Conservation (phyloP, 1,284 basidiomycete species). For the Cutaneotrichosporon mucoides region DNA sequence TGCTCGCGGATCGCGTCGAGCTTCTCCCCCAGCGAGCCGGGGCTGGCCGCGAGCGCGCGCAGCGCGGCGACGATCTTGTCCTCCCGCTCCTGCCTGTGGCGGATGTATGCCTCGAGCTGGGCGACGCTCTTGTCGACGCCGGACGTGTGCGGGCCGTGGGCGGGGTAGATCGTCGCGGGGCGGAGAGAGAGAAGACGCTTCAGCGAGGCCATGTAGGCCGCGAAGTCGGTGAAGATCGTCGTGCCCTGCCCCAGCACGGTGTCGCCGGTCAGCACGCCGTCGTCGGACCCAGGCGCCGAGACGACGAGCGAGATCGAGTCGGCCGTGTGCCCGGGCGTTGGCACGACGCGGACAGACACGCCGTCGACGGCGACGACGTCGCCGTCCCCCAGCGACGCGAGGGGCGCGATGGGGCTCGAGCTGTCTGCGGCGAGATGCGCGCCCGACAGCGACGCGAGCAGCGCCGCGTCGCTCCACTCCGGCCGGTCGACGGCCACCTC, state of each 20-base stretch:
- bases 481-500: conserved; percentile 11
- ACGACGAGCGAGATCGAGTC: conserved; percentile 77
- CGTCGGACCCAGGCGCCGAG: conserved; percentile 48
- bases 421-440: neutral
- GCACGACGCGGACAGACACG: conserved; percentile 60
- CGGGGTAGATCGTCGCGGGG: conserved; percentile 65
- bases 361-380: conserved; percentile 17
- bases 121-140: conserved; percentile 46
- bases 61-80: conserved; percentile 57
- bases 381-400: neutral
- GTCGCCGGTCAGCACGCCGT: conserved; percentile 76
- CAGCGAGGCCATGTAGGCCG: conserved; percentile 45
- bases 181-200: conserved; percentile 40
- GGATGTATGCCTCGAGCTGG: conserved; percentile 67
- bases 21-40: conserved; percentile 12
- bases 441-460: conserved; percentile 16
- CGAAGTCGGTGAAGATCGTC: conserved; percentile 81
- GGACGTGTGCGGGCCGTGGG: conserved; percentile 69
- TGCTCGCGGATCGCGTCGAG: conserved; percentile 15
- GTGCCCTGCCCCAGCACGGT: conserved; percentile 88
- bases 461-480: neutral
- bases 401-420: neutral
- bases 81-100: conserved; percentile 78
- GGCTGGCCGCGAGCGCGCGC: conserved; percentile 6
- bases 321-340: conserved; percentile 85